Conservation (phyloP, 1,284 basidiomycete species). For the Farysia itapuensis region DNA sequence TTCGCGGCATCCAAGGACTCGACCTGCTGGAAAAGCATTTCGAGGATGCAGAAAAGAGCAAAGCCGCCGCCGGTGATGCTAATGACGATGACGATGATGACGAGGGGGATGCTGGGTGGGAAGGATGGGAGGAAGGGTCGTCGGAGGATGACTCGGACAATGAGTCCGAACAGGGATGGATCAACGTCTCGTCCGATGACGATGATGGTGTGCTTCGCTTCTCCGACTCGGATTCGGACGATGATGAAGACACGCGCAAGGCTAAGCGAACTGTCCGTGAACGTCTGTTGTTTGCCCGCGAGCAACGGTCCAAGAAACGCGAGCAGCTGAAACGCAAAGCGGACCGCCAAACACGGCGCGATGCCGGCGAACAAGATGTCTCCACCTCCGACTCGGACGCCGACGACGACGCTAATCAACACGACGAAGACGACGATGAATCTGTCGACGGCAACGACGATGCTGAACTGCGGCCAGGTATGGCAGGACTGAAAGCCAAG, state of each 20-base stretch:
- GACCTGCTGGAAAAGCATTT: constrained; percentile 57
- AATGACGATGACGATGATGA: constrained; percentile 63
- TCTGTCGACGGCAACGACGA: constrained; percentile 56
- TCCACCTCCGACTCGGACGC: constrained; percentile 49
- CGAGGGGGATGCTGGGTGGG: constrained; percentile 75
- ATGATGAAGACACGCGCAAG: constrained; percentile 65
- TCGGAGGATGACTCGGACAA: constrained; percentile 69
- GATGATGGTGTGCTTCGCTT: constrained; percentile 64
- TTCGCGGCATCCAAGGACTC: constrained; percentile 79
- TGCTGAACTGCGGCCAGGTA: not conserved
- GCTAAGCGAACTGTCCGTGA: constrained; percentile 33
- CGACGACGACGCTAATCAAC: constrained; percentile 2
- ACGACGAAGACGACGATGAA: constrained; percentile 57
- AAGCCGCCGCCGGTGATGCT: constrained; percentile 16
- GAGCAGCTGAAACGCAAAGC: constrained; percentile 43
- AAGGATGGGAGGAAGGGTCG: constrained; percentile 83
- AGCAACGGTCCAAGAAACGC: constrained; percentile 41
- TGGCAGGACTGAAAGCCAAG: constrained; percentile 9
- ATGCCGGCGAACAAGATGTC: constrained; percentile 43
- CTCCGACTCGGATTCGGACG: constrained; percentile 77
- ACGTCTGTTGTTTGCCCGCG: constrained; percentile 26
- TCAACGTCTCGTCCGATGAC: constrained; percentile 76
- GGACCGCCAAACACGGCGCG: constrained; percentile 55
- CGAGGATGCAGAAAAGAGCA: constrained; percentile 23
- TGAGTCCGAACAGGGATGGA: constrained; percentile 70